These are phyloP conservation scores for Pseudozyma sp. DNA, from an alignment of 1,284 basidiomycete species.

Conservation along the genomic window DNA sequence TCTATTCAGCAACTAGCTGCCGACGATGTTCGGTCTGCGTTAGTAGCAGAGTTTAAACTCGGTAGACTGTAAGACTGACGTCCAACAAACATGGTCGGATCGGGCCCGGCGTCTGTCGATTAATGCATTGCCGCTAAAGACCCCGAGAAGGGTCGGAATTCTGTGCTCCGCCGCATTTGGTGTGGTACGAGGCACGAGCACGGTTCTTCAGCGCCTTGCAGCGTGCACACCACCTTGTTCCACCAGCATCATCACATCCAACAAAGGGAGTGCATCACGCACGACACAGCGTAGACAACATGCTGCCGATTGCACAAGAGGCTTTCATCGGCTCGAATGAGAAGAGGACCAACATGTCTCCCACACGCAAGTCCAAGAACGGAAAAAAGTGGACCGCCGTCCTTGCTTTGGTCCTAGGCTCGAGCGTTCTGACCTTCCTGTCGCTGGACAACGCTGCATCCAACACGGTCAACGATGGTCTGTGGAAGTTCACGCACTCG, in stretches of 20 bases:
- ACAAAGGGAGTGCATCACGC: too few relatives aligned
- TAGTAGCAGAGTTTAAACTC: too few relatives aligned
- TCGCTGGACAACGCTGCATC: slow-evolving; percentile 38
- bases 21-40: too few relatives aligned
- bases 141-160: background rate
- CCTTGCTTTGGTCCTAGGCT: slow-evolving; percentile 27
- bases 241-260: too few relatives aligned
- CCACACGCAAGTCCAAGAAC: slow-evolving; percentile 7
- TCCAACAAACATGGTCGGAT: too few relatives aligned
- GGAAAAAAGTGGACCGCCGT: slow-evolving; percentile 21
- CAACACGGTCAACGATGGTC: slow-evolving; percentile 33
- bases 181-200: background rate
- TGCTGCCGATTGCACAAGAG: slow-evolving; percentile 19
- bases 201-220: background rate
- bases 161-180: slow-evolving; percentile 3
- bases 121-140: background rate
- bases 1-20: too few relatives aligned
- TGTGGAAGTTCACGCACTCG: slow-evolving; percentile 30
- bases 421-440: slow-evolving; percentile 22
- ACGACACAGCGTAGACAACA: background rate
- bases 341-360: slow-evolving; percentile 9
- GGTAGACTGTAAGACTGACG: too few relatives aligned
- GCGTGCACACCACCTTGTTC: background rate
- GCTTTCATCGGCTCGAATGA: slow-evolving; percentile 9
- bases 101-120: too few relatives aligned